These are phyloP conservation scores for Aphanomyces euteiches DNA, from an alignment of 352 stramenopile genomes.

Conservation along the genomic window DNA sequence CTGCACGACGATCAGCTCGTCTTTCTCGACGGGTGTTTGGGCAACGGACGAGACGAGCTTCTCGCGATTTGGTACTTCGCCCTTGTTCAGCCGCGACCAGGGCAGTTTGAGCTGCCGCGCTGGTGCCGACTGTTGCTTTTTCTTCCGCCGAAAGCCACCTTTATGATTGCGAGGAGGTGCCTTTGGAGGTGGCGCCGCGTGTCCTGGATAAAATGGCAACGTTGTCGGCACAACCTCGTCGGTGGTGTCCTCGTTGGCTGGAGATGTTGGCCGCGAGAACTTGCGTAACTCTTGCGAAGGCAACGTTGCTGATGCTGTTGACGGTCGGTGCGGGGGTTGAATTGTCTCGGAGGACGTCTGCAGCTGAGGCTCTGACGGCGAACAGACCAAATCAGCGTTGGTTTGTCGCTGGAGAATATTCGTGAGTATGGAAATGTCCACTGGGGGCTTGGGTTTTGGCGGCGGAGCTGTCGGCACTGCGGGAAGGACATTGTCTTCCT, in stretches of 20 bases:
- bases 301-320: neutral
- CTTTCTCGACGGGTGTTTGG: neutral
- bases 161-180: no score
- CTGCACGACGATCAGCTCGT: neutral
- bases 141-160: neutral
- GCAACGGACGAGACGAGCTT: neutral
- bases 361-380: no score
- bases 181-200: no score
- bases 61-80: neutral
- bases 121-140: neutral
- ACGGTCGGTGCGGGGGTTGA: neutral
- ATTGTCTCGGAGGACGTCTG: no score
- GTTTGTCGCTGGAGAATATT: slow-evolving; percentile 1
- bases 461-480: neutral
- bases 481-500: slow-evolving; percentile 4
- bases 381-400: neutral
- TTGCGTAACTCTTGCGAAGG: neutral
- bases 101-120: neutral
- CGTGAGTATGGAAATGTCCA: slow-evolving; percentile 3
- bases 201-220: no score
- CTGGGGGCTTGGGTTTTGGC: neutral
- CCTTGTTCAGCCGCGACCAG: slow-evolving; percentile 26
- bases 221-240: neutral
- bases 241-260: neutral
- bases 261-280: neutral